A percentile compares a stretch with the other conserved stretches of the same genome.
Conservation (phyloP, 2,329 filamentous ascomycete genomes). For the Alternaria triticimaculans region DNA sequence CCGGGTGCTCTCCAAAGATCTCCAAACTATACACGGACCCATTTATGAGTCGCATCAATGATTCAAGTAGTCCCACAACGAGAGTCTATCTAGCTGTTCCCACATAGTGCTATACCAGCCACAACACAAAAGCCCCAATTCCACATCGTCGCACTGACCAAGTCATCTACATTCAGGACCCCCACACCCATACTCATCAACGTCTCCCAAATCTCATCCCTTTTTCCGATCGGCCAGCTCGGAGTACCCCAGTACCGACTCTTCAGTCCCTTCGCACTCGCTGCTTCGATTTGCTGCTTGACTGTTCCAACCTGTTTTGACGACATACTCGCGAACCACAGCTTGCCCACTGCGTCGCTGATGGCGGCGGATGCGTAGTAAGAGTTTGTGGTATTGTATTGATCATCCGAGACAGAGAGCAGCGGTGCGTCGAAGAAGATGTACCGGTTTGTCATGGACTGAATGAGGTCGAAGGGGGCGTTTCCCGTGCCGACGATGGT, state of each 20-base stretch:
- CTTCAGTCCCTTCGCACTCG: slow-evolving; percentile 23
- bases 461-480: slow-evolving; percentile 64
- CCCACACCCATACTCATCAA: slow-evolving; percentile 23
- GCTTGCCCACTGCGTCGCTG: slow-evolving; percentile 25
- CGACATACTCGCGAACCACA: slow-evolving; percentile 20
- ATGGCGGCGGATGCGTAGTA: slow-evolving; percentile 35
- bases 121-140: slow-evolving; percentile 24
- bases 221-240: slow-evolving; percentile 26
- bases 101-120: slow-evolving; percentile 33
- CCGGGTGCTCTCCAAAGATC: background rate
- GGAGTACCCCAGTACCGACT: slow-evolving; percentile 35
- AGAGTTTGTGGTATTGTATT: slow-evolving; percentile 35
- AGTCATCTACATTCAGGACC: slow-evolving; percentile 31
- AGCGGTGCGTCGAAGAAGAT: slow-evolving; percentile 73
- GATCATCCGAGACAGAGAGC: slow-evolving; percentile 38
- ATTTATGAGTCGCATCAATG: background rate
- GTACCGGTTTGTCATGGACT: slow-evolving; percentile 61
- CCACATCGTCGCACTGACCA: slow-evolving; percentile 28
- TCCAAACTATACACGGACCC: background rate
- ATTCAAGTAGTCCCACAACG: background rate
- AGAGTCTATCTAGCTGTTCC: slow-evolving; percentile 22
- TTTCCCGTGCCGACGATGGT: slow-evolving; percentile 74
- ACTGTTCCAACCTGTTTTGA: slow-evolving; percentile 10
- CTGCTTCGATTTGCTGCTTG: slow-evolving; percentile 9
- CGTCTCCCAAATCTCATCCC: slow-evolving; percentile 28